phyloP scores from a whole-genome alignment of 148 eudicot genomes.

The Vaccinium corymbosum region DNA sequence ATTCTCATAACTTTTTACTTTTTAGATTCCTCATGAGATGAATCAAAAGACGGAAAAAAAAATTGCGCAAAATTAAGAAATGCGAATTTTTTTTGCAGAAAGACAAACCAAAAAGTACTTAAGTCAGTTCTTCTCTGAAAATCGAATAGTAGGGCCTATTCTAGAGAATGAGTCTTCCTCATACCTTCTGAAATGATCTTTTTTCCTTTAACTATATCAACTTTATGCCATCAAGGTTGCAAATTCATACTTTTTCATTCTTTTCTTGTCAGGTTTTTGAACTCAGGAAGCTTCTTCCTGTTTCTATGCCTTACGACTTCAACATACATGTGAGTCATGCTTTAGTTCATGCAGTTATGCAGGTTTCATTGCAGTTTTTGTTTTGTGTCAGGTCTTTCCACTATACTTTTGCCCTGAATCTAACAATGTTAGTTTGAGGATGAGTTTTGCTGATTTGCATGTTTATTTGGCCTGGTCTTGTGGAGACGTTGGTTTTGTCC shows the following conservation, averaged over 20 bases:
- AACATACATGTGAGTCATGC: conserved; percentile 81
- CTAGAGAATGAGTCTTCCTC: not conserved
- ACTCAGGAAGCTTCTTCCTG: conserved; percentile 95
- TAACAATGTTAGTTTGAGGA: not conserved
- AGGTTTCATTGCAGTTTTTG: not conserved
- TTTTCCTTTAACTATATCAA: not conserved
- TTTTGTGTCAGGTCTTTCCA: not conserved
- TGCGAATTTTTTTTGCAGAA: no score
- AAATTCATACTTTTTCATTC: conserved; percentile 16
- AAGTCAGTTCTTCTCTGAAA: not conserved
- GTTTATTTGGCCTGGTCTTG: not conserved
- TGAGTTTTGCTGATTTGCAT: not conserved
- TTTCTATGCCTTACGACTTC: conserved; percentile 79
- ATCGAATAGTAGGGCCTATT: not conserved
- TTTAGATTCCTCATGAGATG: no score
- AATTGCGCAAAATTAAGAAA: no score
- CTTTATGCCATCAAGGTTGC: not conserved
- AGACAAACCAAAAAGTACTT: no score
- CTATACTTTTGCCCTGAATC: not conserved
- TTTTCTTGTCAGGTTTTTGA: conserved; percentile 61
- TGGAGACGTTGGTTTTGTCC: not conserved
- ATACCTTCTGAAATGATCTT: not conserved
- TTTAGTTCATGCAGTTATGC: not conserved
- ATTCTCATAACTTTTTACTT: no score
- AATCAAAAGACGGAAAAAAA: no score